Percentiles rank a stretch among this genome's conserved stretches.
These are phyloP conservation scores for Venturia asperata DNA, from an alignment of 2,329 filamentous ascomycete genomes.

Conservation along the genomic window DNA sequence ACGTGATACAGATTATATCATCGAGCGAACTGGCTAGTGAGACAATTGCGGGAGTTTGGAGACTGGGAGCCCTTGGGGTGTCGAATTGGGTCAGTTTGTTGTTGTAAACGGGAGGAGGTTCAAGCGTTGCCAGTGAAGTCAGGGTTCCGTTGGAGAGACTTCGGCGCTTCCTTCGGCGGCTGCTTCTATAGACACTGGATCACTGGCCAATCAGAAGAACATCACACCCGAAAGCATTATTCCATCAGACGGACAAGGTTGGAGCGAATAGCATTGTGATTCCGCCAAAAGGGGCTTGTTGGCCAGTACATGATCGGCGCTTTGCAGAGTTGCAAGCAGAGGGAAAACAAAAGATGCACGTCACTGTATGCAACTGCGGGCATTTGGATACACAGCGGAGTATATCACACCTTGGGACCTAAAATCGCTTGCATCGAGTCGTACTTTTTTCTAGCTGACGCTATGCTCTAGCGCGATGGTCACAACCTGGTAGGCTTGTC, in stretches of 20 bases:
- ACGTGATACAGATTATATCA: slow-evolving; percentile 9
- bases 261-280: neutral
- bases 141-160: neutral
- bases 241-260: neutral
- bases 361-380: neutral
- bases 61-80: neutral
- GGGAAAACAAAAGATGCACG: neutral
- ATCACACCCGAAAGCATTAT: neutral
- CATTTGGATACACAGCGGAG: neutral
- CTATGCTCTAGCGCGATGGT: neutral
- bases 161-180: neutral
- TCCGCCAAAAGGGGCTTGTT: neutral
- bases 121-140: neutral
- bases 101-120: neutral
- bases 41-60: slow-evolving; percentile 2
- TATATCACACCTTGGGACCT: neutral
- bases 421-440: neutral
- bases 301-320: neutral
- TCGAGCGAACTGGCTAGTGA: neutral
- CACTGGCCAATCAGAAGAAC: neutral
- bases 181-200: neutral
- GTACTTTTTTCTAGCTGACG: neutral
- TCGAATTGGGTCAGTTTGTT: neutral
- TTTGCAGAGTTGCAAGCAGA: neutral
- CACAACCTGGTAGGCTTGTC: neutral